Conservation (phyloP, 2,329 filamentous ascomycete species). For the Hypomyces rosellus region DNA sequence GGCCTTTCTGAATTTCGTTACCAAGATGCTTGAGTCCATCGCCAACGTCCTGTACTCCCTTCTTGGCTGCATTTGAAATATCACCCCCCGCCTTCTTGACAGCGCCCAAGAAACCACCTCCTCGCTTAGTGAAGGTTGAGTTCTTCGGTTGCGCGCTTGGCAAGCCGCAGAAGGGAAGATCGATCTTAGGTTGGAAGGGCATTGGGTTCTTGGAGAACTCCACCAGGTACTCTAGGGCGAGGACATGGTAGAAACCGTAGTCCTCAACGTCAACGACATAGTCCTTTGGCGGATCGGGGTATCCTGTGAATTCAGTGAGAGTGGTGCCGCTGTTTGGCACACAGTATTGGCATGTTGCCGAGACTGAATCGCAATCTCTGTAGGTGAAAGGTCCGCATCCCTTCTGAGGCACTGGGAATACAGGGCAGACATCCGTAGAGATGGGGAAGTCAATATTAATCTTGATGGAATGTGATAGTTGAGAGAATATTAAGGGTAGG, state of each 20-base stretch:
- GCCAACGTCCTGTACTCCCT: background rate
- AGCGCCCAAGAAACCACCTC: too few species aligned
- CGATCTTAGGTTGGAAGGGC: background rate
- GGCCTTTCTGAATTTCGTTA: background rate
- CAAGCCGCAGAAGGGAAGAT: background rate
- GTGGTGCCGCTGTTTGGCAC: background rate
- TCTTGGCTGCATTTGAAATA: background rate
- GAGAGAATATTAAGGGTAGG: too few species aligned
- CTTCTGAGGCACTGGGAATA: too few species aligned
- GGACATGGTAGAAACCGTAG: background rate
- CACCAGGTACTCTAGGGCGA: background rate
- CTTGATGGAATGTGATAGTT: too few species aligned
- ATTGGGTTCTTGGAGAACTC: constrained; percentile 1
- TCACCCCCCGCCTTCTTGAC: background rate
- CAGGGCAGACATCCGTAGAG: too few species aligned
- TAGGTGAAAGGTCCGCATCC: background rate
- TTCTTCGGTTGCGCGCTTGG: too few species aligned
- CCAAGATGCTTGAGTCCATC: constrained; percentile 1
- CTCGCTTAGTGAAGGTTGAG: too few species aligned
- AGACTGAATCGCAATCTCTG: background rate
- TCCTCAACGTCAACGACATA: background rate
- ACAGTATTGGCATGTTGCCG: background rate
- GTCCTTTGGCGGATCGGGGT: background rate
- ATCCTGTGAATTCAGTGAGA: background rate
- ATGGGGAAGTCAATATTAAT: too few species aligned